These are phyloP conservation scores for Vinca major DNA, from an alignment of 305 asterid species.

Conservation along the genomic window DNA sequence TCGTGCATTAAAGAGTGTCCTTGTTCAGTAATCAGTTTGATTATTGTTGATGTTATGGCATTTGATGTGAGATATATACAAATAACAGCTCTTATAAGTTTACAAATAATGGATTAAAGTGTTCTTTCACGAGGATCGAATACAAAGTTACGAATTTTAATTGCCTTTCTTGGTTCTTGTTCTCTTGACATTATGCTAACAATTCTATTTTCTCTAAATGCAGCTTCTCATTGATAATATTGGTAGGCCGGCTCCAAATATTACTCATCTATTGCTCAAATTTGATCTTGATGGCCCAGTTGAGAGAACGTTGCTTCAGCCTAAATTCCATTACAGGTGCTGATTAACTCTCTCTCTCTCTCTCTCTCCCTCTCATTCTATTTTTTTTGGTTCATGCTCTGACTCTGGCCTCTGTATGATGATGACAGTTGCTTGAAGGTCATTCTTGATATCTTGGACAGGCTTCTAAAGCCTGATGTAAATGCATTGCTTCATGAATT, in stretches of 20 bases:
- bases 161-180: not conserved
- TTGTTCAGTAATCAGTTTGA: not conserved
- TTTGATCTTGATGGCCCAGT: constrained; percentile 74
- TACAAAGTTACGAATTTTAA: not conserved
- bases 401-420: constrained; percentile 16
- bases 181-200: not conserved
- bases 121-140: not conserved
- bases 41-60: not conserved
- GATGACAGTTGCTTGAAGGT: constrained; percentile 83
- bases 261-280: constrained; percentile 75
- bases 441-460: constrained; percentile 78
- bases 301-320: constrained; percentile 83
- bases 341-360: constrained; percentile 3
- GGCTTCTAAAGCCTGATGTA: constrained; percentile 67
- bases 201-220: constrained; percentile 21
- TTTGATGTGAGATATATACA: not conserved
- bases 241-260: constrained; percentile 78
- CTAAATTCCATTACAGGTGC: constrained; percentile 89
- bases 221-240: constrained; percentile 91
- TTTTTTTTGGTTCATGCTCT: constrained; percentile 16
- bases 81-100: not conserved
- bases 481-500: constrained; percentile 92
- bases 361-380: not conserved
- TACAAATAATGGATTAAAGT: not conserved
- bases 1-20: not conserved